Base-by-base conservation (phyloP, 371 early-diverging fungal genomes). In the Paraphysoderma sedebokerense region DNA sequence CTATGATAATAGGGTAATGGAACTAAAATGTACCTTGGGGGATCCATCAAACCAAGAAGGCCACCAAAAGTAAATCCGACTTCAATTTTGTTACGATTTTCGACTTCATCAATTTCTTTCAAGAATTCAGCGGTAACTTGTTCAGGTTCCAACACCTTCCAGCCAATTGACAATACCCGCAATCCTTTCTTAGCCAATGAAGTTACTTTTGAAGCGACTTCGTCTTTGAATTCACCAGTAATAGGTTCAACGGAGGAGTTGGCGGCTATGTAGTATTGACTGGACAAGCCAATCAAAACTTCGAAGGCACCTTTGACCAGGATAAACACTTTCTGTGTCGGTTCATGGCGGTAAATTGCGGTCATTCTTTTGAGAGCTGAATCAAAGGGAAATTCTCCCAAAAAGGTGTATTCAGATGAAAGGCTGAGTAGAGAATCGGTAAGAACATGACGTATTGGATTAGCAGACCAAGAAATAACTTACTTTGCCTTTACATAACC, bases 271-370 rank as follows among this genome's bases (percentile, higher is more conserved):
- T n/a, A n/a, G n/a, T n/a, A n/a, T n/a, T n/a, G n/a, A n/a, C n/a
- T n/a, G n/a, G n/a, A n/a, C n/a, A n/a, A n/a, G n/a, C n/a, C 60
- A 23, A 92, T 56, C 4, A 91, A 61, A 41, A 78, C 80, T 59
- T 92, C 93, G 7, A 91, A 89, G 0, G 92, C 92, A 34, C 93
- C 93, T 57, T 92, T 92, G 46, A 70, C 79, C 1, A 87, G 67
- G n/a, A 89, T 59, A 42, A 75, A 63, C 20, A 59, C 48, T 3
- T 56, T 51, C 17, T 60, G 56, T 0, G 48, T 27, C 4, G 48
- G 29, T 5, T 41, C 47, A 0, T 50, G 60, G 24, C 56, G 60
- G 57, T 70, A 80, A 0, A 83, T 64, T 9, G 79, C 76, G 55
- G 81, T 82, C 92, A 92, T 92, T 38, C 86, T 65, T 61, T 91